A percentile compares a stretch with the other conserved stretches of the same genome.
These are phyloP conservation scores for Biscutella auriculata DNA, from an alignment of 441 rosid species.

Conservation along the genomic window DNA sequence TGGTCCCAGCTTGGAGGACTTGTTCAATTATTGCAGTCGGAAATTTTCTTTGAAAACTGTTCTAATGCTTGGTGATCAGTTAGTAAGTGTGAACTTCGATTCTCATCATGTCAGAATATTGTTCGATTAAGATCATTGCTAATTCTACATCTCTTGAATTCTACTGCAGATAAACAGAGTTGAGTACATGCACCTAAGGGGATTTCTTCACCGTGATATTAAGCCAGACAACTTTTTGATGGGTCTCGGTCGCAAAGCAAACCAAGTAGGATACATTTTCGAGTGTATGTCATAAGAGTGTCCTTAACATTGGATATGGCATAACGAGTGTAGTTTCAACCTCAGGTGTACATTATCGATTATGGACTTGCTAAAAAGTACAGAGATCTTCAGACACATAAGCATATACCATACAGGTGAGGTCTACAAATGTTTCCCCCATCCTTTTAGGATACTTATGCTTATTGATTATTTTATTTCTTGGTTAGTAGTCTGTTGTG, in stretches of 20 bases:
- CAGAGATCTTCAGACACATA: conserved; percentile 45
- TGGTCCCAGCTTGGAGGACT: conserved; percentile 61
- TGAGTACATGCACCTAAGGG: conserved; percentile 58
- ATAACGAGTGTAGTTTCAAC: not conserved
- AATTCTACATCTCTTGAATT: not conserved
- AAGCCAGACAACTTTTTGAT: conserved; percentile 68
- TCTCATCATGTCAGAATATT: not conserved
- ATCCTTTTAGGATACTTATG: too few relatives aligned
- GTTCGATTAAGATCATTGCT: not conserved
- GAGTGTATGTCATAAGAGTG: not conserved
- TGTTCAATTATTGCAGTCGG: conserved; percentile 52
- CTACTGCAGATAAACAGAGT: conserved; percentile 44
- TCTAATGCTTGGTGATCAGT: conserved; percentile 62
- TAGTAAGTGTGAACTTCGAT: conserved; percentile 29
- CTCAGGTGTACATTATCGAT: conserved; percentile 44
- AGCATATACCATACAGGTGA: conserved; percentile 50
- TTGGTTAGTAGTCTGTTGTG: too few relatives aligned
- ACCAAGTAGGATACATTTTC: conserved; percentile 35
- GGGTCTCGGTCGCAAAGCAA: conserved; percentile 69
- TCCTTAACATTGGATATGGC: not conserved
- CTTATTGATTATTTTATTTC: too few relatives aligned
- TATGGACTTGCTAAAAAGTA: conserved; percentile 50
- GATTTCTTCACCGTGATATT: conserved; percentile 69
- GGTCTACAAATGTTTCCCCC: not conserved
- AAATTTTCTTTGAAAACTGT: conserved; percentile 47